A percentile compares a stretch with the other conserved stretches of the same genome.
These are phyloP conservation scores for Candida krabiensis DNA, from an alignment of 805 yeast species.

Conservation along the genomic window DNA sequence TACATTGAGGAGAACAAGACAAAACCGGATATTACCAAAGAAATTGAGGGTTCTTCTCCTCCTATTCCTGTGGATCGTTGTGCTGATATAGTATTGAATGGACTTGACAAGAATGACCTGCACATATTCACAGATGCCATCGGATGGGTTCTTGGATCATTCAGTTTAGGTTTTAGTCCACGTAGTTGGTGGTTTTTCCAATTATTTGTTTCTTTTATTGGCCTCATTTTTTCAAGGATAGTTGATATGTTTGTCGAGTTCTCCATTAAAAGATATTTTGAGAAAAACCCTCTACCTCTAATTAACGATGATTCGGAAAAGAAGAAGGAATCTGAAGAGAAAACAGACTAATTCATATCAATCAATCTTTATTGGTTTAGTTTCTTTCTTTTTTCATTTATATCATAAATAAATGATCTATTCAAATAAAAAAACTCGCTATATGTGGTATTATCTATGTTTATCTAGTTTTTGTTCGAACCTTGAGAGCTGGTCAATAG, in stretches of 20 bases:
- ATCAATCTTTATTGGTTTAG: conserved; percentile 1
- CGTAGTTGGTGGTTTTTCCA: conserved; percentile 57
- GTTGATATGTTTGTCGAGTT: conserved; percentile 48
- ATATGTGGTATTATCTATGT: too few species aligned
- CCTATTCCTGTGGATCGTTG: conserved; percentile 70
- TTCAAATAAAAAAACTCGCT: too few species aligned
- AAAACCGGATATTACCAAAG: conserved; percentile 80
- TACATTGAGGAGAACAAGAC: conserved; percentile 74
- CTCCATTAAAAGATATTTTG: conserved; percentile 53
- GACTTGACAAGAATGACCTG: conserved; percentile 64
- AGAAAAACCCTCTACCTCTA: conserved; percentile 25
- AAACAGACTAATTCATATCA: too few species aligned
- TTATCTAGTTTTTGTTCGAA: background rate
- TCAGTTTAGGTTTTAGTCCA: conserved; percentile 70
- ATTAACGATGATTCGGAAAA: conserved; percentile 3
- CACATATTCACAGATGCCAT: conserved; percentile 79
- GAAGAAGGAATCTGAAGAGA: conserved; percentile 1
- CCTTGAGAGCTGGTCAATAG: conserved; percentile 5
- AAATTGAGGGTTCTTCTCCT: conserved; percentile 80
- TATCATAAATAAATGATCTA: too few species aligned
- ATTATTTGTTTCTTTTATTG: conserved; percentile 45
- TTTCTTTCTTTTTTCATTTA: conserved; percentile 2
- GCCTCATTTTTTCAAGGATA: conserved; percentile 61
- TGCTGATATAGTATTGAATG: conserved; percentile 55
- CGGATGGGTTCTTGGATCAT: conserved; percentile 76